Evolutionary conservation across 805 yeast species (phyloP).

Genomic region (Gaillardinia entomophila): DNA sequence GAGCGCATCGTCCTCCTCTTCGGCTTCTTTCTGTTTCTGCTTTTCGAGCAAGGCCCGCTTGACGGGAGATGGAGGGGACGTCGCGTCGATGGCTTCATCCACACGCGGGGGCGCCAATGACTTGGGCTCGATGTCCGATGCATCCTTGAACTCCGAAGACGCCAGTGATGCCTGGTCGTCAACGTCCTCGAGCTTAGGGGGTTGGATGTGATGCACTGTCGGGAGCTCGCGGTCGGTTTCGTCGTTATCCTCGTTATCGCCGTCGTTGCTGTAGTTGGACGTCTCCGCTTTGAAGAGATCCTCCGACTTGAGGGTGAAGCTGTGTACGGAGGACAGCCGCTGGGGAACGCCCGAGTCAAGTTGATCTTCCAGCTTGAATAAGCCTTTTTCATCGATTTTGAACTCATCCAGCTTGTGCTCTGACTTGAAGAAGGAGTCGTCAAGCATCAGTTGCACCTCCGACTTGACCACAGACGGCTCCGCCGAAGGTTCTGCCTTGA

Average conservation of each 20-base stretch:
- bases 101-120: conserved; percentile 14
- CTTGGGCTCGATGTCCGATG: conserved; percentile 11
- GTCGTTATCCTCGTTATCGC: not conserved
- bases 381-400: no score
- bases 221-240: not conserved
- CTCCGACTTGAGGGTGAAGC: no score
- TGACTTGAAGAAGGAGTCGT: no score
- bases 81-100: conserved; percentile 14
- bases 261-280: not conserved
- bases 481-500: no score
- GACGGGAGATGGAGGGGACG: conserved; percentile 8
- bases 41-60: not conserved
- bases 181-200: not conserved
- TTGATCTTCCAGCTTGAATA: no score
- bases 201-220: not conserved
- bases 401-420: no score
- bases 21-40: not conserved
- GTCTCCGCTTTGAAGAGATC: no score
- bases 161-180: not conserved
- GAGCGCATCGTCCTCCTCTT: conserved; percentile 19
- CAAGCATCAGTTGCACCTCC: no score
- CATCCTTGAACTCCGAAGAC: conserved; percentile 4
- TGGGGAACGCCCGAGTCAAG: no score
- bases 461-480: no score
- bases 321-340: no score